phyloP scores from a whole-genome alignment of 768 basidiomycete genomes.

The Leccinum ochraceum region DNA sequence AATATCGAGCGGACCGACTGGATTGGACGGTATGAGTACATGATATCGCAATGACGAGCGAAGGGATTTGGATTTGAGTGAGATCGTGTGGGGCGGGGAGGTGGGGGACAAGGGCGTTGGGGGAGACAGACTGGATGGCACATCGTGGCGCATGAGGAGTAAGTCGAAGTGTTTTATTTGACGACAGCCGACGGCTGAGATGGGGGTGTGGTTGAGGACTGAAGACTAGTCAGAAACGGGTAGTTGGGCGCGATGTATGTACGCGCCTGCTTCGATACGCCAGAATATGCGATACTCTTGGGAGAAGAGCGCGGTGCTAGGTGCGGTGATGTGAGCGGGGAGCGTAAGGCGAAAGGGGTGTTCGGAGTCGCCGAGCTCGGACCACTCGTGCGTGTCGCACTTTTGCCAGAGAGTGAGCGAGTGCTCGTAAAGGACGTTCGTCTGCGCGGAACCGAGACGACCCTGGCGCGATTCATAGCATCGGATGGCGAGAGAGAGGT shows the following conservation, averaged over 20 bases:
- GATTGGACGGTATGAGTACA: conserved; percentile 51
- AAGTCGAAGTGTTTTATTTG: conserved; percentile 73
- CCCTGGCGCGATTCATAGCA: conserved; percentile 80
- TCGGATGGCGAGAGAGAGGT: conserved; percentile 71
- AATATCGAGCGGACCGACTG: conserved; percentile 73
- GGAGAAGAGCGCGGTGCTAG: conserved; percentile 64
- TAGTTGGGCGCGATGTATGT: conserved; percentile 16
- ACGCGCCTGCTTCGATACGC: conserved; percentile 80
- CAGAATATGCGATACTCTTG: conserved; percentile 80
- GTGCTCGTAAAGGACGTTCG: conserved; percentile 70
- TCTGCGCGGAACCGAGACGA: conserved; percentile 54
- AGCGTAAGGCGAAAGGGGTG: conserved; percentile 70
- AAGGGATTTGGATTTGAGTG: conserved; percentile 53
- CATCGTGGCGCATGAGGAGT: conserved; percentile 68
- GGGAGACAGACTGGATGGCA: conserved; percentile 44
- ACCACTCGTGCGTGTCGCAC: conserved; percentile 55
- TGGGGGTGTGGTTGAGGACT: conserved; percentile 71
- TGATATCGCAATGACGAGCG: conserved; percentile 61
- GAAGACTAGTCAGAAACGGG: conserved; percentile 20
- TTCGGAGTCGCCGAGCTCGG: conserved; percentile 63
- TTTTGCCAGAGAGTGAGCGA: conserved; percentile 70
- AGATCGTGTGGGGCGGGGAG: conserved; percentile 39
- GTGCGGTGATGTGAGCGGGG: conserved; percentile 61
- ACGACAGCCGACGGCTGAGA: conserved; percentile 65
- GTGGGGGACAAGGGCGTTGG: conserved; percentile 37